phyloP scores from a whole-genome alignment of 495 filamentous ascomycete genomes.

The Filosporella fistucella region DNA sequence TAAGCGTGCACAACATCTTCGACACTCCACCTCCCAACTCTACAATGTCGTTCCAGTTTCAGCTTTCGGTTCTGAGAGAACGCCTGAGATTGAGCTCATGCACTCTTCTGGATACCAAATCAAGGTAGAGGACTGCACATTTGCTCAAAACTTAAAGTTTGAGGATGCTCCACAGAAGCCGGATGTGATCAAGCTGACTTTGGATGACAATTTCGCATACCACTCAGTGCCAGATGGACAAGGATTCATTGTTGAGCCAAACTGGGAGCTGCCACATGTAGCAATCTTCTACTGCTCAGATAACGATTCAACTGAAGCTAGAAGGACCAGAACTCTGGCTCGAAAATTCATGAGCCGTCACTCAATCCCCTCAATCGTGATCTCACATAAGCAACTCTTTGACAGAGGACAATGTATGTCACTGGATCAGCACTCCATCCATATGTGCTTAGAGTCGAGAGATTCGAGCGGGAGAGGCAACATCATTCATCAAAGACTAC shows the following conservation, averaged over 20 bases:
- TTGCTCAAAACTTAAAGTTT: constrained; percentile 41
- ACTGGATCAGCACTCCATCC: constrained; percentile 39
- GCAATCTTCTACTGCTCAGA: constrained; percentile 64
- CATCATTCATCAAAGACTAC: constrained; percentile 52
- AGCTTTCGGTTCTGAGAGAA: constrained; percentile 59
- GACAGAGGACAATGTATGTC: constrained; percentile 18
- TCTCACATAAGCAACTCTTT: constrained; percentile 52
- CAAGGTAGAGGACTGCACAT: constrained; percentile 66
- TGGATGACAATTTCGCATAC: constrained; percentile 50
- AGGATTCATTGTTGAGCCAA: constrained; percentile 31
- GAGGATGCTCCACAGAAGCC: constrained; percentile 25
- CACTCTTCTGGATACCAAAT: constrained; percentile 63
- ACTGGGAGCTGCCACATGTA: constrained; percentile 67
- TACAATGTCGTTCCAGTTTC: constrained; percentile 74
- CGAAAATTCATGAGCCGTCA: constrained; percentile 63
- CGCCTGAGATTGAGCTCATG: constrained; percentile 70
- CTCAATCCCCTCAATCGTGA: constrained; percentile 59
- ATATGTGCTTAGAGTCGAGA: constrained; percentile 66
- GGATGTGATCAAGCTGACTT: constrained; percentile 43
- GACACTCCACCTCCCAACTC: constrained; percentile 38
- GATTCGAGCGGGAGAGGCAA: constrained; percentile 43
- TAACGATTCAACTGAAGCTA: constrained; percentile 40
- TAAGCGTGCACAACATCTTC: constrained; percentile 21
- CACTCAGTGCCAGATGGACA: constrained; percentile 20
- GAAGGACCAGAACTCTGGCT: constrained; percentile 48